These are phyloP conservation scores for Leishmania turanica DNA, from an alignment of 208 protist genomes.

Conservation along the genomic window DNA sequence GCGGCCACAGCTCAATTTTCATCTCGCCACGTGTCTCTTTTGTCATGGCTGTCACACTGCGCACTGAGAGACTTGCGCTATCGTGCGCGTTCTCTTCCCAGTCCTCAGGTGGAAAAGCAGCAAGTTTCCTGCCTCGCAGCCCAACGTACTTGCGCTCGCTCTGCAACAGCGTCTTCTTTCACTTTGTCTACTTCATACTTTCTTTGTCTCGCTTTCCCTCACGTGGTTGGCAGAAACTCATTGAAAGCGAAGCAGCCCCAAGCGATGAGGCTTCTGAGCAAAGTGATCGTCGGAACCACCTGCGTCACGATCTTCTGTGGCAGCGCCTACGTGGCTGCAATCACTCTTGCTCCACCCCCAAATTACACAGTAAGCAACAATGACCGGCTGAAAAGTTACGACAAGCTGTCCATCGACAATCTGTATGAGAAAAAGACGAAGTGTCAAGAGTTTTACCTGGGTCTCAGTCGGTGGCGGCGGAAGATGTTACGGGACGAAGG, in stretches of 20 bases:
- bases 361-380: slow-evolving; percentile 78
- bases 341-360: slow-evolving; percentile 67
- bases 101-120: neutral
- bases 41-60: neutral
- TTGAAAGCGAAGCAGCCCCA: neutral
- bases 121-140: neutral
- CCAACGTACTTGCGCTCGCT: neutral
- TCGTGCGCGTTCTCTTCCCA: neutral
- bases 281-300: slow-evolving; percentile 54
- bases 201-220: slow-evolving; percentile 8
- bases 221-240: neutral
- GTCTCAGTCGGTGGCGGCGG: slow-evolving; percentile 73
- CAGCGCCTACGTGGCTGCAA: slow-evolving; percentile 64
- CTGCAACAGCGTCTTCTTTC: neutral
- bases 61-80: neutral
- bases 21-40: neutral
- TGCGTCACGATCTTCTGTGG: slow-evolving; percentile 72
- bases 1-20: neutral
- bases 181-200: neutral
- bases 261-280: slow-evolving; percentile 42
- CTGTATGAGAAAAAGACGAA: slow-evolving; percentile 84
- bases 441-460: slow-evolving; percentile 83
- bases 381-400: slow-evolving; percentile 73
- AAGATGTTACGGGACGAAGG: slow-evolving; percentile 74
- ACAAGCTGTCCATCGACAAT: slow-evolving; percentile 62